Evolutionary conservation across 2,329 filamentous ascomycete genomes (phyloP), one percentile per base, ranked within the genome.

Genomic region (Fusarium fracticaudum): DNA sequence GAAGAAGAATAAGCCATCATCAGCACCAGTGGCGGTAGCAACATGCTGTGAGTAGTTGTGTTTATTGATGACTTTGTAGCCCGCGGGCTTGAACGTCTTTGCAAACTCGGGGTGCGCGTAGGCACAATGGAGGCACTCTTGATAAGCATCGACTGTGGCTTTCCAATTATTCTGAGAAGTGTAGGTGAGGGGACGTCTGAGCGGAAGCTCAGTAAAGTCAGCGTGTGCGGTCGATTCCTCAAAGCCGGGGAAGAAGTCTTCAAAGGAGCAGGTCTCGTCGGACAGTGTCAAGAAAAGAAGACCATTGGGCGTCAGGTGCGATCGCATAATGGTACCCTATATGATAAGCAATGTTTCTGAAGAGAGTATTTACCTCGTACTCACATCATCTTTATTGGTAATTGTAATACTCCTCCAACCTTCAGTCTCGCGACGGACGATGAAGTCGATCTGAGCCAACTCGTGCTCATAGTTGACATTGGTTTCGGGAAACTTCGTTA

Each of bases 311-410:
- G 50, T 53, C 2, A 37, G n/a, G 31, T 53, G 50, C 3, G 50
- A 53, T 24, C 50, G 31, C 13, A 53, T 26, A 11, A 8, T 6
- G 6, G 31, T 15, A 3, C 31, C 31, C 50, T 53, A 1, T 12
- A 20, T 22, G 3, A 15, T 53, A 3, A 53, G 48, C 0, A 15
- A 5, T 6, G 1, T 24, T 24, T 20, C 17, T 12, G 6, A 0
- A 4, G 4, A 51, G 4, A 1, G 4, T 6, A 2, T 24, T 20
- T 24, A 12, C 12, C 6, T 20, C 4, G 2, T 11, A 11, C 48
- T 35, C 6, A 53, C 31, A 15, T 53, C 9, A 3, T 0, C 3
- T 15, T 53, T 20, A 9, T 26, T 53, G 9, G n/a, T 12, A 3
- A 53, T 20, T 12, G 13, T 15, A 6, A 12, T 37, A 7, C 50